Evolutionary conservation across 345 rosid genomes (phyloP).

Genomic region (Eucalyptus marginata): DNA sequence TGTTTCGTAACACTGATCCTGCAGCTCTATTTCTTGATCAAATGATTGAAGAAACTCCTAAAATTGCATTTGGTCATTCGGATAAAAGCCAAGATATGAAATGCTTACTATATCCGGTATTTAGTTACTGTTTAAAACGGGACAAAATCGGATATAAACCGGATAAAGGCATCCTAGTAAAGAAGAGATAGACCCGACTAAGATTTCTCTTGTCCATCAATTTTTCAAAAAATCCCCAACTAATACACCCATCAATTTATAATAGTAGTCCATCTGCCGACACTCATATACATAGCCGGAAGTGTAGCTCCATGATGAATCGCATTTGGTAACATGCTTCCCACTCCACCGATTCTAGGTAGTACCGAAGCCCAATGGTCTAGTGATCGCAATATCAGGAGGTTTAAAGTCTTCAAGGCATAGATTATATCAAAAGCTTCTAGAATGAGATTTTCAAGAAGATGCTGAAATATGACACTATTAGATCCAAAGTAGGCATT

Average conservation of each 20-base stretch:
- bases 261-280: not conserved
- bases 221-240: too few species aligned
- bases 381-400: not conserved
- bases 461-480: not conserved
- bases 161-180: too few species aligned
- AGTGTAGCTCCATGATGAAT: not conserved
- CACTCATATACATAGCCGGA: not conserved
- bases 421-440: not conserved
- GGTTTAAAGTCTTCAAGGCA: not conserved
- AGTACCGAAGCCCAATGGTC: not conserved
- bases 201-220: too few species aligned
- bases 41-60: not conserved
- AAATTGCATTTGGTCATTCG: too few species aligned
- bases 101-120: rapidly evolving
- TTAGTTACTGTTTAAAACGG: rapidly evolving
- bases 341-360: not conserved
- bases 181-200: too few species aligned
- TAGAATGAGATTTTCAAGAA: not conserved
- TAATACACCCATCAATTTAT: not conserved
- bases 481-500: not conserved
- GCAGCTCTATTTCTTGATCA: not conserved
- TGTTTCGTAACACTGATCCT: not conserved
- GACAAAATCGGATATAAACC: too few species aligned
- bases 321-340: not conserved
- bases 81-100: too few species aligned